These are phyloP conservation scores for Triadica sebifera DNA, from an alignment of 345 rosid genomes.

Conservation along the genomic window DNA sequence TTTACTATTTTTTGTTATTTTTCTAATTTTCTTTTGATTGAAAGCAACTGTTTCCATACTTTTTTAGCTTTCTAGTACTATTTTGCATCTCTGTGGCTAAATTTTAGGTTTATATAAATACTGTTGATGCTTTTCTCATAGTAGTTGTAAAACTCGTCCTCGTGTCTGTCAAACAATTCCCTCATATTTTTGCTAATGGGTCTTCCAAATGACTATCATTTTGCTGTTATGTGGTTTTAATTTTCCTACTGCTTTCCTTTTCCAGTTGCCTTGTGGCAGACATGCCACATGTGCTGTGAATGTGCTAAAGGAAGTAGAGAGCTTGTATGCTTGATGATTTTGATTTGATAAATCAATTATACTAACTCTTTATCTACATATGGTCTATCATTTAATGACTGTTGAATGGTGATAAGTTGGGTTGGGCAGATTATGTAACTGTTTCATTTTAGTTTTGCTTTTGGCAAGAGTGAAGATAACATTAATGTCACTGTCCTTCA, in stretches of 20 bases:
- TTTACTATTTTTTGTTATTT: background rate
- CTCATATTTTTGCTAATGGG: background rate
- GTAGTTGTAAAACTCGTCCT: background rate
- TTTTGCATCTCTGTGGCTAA: background rate
- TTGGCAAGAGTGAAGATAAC: background rate
- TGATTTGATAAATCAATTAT: background rate
- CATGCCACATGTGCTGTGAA: background rate
- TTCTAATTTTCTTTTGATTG: background rate
- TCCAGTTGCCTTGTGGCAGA: background rate
- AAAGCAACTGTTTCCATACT: background rate
- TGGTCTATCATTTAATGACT: background rate
- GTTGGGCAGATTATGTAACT: background rate
- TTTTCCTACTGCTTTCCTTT: background rate
- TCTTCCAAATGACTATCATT: background rate
- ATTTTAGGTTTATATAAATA: background rate
- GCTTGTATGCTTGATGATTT: background rate
- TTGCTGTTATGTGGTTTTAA: background rate
- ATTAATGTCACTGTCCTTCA: no score
- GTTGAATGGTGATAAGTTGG: background rate
- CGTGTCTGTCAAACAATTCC: background rate
- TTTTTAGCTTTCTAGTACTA: background rate
- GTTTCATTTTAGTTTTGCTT: background rate
- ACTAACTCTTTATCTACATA: background rate
- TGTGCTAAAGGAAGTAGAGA: background rate
- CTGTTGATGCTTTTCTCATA: background rate